Evolutionary conservation across 257 asterid species (phyloP), one percentile per base, ranked within the genome.

Genomic region (Solanum virginianum): DNA sequence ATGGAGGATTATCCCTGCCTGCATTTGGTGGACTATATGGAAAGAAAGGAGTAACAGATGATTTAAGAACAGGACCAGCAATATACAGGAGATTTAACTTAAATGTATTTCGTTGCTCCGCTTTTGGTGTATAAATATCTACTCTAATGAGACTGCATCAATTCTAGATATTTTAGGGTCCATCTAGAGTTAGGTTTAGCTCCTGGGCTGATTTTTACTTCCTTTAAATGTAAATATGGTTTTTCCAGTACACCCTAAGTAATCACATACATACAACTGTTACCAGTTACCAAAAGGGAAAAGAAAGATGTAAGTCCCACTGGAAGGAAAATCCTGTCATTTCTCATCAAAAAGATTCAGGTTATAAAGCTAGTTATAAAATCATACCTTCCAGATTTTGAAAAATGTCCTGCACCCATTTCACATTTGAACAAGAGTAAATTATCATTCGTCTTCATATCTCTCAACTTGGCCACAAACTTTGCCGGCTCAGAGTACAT

Each of bases 401-500:
- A 96, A 82, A 92, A 96, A 91, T 96, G 99, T 18, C 98, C 99
- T 0, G 99, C 99, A 57, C 98, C 97, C 85, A 95, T 95, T 87
- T 94, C 97, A 70, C 98, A 95, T 88, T 93, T 96, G 87, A 96
- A 92, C 87, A 96, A 87, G 84, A 94, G 92, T 83, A 87, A 26
- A 87, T 95, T 96, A 84, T 90, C 91, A 88, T 94, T 95, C 47
- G 95, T 93, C 89, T 96, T 96, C 89, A 85, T 83, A 56, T 96
- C 98, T 87, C 99, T 95, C 91, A 96, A 85, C 90, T 96, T 96
- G 15, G 99, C 99, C 47, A 96, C 95, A 90, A 86, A 96, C 86
- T 96, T 96, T 20, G 98, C 98, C 45, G 99, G 97, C 85, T 96
- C 99, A 3, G 97, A 93, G 87, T 96, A 96, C 94, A 94, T 4